Base-by-base conservation (phyloP, 441 rosid species). In the Adansonia gregorii region DNA sequence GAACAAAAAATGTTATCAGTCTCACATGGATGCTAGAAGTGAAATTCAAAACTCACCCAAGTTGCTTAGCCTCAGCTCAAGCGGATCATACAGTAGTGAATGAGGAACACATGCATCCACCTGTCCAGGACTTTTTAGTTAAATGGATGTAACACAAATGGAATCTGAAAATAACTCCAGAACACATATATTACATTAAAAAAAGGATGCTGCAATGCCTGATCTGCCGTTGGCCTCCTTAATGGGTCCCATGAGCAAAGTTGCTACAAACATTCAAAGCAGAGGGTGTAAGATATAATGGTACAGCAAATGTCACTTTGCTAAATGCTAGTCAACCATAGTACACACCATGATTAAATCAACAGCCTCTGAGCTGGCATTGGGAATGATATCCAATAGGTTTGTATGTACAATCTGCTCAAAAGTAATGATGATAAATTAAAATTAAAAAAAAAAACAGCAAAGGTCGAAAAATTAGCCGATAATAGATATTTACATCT, bases 171-270 rank as follows among this genome's bases (percentile, higher is more conserved):
- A 59, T 7, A 65, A 70, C 46, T 56, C 11, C 43, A 78, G 43
- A 80, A 51, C 56, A 63, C 39, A 48, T 1, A 74, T 61, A 48
- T 88, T 92, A 95, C 99, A 85, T 84, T 87, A 86, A 95, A 92
- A 86, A 95, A 95, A 9, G 99, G 97, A 88, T 95, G 99, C 75
- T 87, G 87, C 77, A 93, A 81, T 8, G 97, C 90, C 79, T 95
- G 93, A 41, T 93, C 98, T 14, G 98, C 97, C 72, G 95, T 90
- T 86, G 97, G 99, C 89, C 99, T 88, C 84, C 88, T 92, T 60
- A 83, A 72, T 39, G 95, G 98, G 82, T 93, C 95, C 99, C 99
- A 95, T 3, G 96, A 91, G 83, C 98, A 93, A 76, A 95, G 87
- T 86, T 82, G 87, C 98, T 95, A 78, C 66, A 63, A 58, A 77